phyloP scores from a whole-genome alignment of 2,329 filamentous ascomycete genomes.

The Fusarium fracticaudum region DNA sequence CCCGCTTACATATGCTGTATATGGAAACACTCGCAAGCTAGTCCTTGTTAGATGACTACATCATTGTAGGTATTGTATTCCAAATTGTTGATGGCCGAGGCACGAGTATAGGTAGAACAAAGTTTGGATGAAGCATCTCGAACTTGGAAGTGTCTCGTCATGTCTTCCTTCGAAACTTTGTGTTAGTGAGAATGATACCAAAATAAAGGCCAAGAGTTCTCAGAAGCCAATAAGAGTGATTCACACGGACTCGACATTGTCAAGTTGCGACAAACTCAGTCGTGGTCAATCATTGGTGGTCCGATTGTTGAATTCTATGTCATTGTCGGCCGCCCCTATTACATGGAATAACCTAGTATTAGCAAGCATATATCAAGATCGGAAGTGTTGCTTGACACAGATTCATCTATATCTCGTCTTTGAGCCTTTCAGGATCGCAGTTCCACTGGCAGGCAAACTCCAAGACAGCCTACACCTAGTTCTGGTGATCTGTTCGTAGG shows the following conservation, averaged over 20 bases:
- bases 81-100: background rate
- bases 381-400: background rate
- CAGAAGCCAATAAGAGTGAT: background rate
- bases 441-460: background rate
- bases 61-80: background rate
- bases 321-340: background rate
- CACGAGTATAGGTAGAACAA: background rate
- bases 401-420: too few relatives aligned
- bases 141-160: background rate
- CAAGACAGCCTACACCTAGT: background rate
- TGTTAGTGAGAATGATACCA: background rate
- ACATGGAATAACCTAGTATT: background rate
- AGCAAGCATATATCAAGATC: background rate
- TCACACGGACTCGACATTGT: background rate
- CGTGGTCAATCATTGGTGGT: background rate
- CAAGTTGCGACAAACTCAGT: background rate
- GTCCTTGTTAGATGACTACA: background rate
- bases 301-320: background rate
- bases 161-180: background rate
- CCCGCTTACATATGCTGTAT: background rate
- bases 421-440: background rate
- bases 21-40: slow-evolving; percentile 1
- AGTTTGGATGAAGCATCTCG: background rate
- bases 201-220: background rate
- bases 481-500: background rate